Percentiles rank a stretch among this genome's conserved stretches.
phyloP scores from a whole-genome alignment of 768 basidiomycete genomes.

The Boletus tomentosulus region DNA sequence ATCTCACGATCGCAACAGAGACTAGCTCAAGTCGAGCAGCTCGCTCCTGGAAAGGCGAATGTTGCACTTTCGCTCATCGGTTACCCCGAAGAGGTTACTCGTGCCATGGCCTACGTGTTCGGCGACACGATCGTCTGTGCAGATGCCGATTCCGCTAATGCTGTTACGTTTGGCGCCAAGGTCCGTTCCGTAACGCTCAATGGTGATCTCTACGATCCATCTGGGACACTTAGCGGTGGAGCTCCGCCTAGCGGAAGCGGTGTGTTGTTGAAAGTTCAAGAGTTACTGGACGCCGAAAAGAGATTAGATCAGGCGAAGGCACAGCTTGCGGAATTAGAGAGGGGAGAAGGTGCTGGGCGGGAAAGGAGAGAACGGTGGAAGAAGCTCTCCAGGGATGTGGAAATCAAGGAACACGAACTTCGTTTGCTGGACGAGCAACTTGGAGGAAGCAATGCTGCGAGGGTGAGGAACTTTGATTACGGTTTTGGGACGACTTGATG shows the following conservation, averaged over 20 bases:
- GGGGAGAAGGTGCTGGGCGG: constrained; percentile 48
- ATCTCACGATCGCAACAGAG: constrained; percentile 45
- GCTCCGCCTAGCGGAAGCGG: constrained; percentile 75
- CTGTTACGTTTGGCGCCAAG: constrained; percentile 71
- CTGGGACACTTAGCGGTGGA: constrained; percentile 90
- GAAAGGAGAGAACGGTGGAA: constrained; percentile 61
- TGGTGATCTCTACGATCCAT: constrained; percentile 95
- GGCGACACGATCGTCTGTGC: constrained; percentile 89
- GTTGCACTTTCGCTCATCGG: constrained; percentile 87
- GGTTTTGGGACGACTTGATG: background rate
- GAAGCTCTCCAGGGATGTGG: constrained; percentile 58
- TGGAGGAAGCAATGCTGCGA: constrained; percentile 81
- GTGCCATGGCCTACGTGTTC: constrained; percentile 92
- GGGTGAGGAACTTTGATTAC: constrained; percentile 43
- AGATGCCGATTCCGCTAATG: constrained; percentile 81
- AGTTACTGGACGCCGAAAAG: constrained; percentile 65
- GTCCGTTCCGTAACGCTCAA: constrained; percentile 88
- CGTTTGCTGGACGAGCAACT: constrained; percentile 79
- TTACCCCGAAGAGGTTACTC: constrained; percentile 74
- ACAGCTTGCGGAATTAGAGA: constrained; percentile 49
- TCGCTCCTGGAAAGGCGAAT: constrained; percentile 78
- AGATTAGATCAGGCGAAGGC: constrained; percentile 48
- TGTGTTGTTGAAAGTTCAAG: constrained; percentile 77
- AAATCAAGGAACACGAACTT: constrained; percentile 88
- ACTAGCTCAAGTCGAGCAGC: constrained; percentile 62